These are phyloP conservation scores for Elymus sibiricus DNA, from an alignment of 176 grass and related monocot species.

Conservation along the genomic window DNA sequence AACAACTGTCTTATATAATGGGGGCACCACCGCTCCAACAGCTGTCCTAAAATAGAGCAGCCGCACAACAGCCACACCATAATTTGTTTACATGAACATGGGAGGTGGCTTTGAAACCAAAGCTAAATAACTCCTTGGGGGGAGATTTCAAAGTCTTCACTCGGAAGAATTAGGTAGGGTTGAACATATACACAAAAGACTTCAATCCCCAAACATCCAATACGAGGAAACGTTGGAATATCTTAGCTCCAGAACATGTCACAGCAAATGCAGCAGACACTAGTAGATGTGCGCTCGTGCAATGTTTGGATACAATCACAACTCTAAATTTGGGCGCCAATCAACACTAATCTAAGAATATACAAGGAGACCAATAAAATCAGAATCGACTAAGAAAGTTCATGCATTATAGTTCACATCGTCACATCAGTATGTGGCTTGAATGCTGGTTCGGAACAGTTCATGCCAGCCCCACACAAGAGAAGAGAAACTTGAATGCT, in stretches of 20 bases:
- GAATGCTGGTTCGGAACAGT: background rate
- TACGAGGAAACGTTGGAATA: too few species aligned
- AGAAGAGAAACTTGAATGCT: background rate
- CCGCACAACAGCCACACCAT: too few species aligned
- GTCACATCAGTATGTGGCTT: background rate
- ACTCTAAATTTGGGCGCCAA: conserved; percentile 26
- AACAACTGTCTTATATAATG: too few species aligned
- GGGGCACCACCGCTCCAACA: too few species aligned
- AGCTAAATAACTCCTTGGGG: too few species aligned
- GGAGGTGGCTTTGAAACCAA: too few species aligned
- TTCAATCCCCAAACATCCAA: too few species aligned
- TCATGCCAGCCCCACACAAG: background rate
- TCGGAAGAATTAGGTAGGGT: too few species aligned
- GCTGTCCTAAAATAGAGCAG: too few species aligned
- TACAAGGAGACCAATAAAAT: conserved; percentile 31
- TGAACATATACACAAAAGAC: too few species aligned
- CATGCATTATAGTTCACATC: background rate
- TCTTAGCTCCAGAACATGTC: background rate
- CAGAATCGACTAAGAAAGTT: background rate
- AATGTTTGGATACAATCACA: conserved; percentile 21
- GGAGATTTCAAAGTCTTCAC: too few species aligned
- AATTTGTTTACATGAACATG: too few species aligned
- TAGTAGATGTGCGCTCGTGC: background rate
- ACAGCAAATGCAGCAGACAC: background rate
- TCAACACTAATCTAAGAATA: conserved; percentile 28